Evolutionary conservation across 805 yeast genomes (phyloP).

Genomic region (Starmerella bombi): DNA sequence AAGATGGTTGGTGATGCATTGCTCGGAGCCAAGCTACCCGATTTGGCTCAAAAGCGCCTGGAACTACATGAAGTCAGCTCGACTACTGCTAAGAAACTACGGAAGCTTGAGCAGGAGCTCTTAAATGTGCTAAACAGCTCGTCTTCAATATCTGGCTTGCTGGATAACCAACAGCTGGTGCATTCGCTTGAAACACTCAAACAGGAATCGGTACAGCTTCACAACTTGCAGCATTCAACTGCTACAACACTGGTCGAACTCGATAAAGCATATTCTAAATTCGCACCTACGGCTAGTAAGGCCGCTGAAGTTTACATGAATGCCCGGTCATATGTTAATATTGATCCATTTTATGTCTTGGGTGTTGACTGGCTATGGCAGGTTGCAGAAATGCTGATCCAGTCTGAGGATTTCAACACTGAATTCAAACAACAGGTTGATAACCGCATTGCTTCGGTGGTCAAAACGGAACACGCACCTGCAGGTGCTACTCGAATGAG

Average conservation of each 20-base stretch:
- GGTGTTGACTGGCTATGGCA: constrained; percentile 35
- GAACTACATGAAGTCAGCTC: constrained; percentile 44
- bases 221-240: constrained; percentile 42
- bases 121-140: constrained; percentile 45
- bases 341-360: constrained; percentile 48
- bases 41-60: constrained; percentile 43
- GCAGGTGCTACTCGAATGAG: background rate
- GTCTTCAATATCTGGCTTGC: constrained; percentile 37
- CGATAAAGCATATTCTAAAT: constrained; percentile 36
- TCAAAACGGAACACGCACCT: background rate
- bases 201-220: constrained; percentile 43
- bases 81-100: constrained; percentile 43
- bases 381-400: constrained; percentile 4
- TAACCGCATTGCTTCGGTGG: constrained; percentile 5
- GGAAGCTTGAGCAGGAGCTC: constrained; percentile 44
- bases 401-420: background rate
- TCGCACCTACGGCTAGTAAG: constrained; percentile 41
- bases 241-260: constrained; percentile 42
- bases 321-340: constrained; percentile 31
- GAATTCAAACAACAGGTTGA: constrained; percentile 1
- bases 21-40: constrained; percentile 48
- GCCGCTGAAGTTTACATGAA: constrained; percentile 40
- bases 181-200: constrained; percentile 53
- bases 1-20: constrained; percentile 47
- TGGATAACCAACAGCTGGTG: constrained; percentile 53